Evolutionary conservation across 192 early-diverging fungal species (phyloP), one percentile per base, ranked within the genome.

Genomic region (Backusella morwellensis): DNA sequence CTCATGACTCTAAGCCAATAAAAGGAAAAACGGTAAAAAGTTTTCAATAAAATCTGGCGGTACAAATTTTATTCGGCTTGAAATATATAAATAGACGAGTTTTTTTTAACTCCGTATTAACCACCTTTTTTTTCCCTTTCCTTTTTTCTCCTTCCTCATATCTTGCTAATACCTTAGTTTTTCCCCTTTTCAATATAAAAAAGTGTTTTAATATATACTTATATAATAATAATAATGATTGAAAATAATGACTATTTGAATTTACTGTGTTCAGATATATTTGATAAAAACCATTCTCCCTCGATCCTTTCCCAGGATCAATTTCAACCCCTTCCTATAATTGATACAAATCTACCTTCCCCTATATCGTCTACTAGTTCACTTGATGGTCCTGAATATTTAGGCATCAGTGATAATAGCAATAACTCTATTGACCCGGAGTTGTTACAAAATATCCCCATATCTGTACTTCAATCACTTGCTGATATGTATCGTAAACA

Each of bases 401-500:
- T 29, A 72, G 29, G n/a, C 6, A 56, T 23, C 21, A 56, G 21
- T n/a, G 21, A 21, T 26, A 56, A 11, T 26, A 47, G 15, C 2
- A 21, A 23, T 6, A 40, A 15, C 70, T 34, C 70, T 47, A 63
- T 63, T 63, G 70, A 52, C 26, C 15, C 38, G 17, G 40, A 29
- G 26, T 15, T 50, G 9, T 32, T 72, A 23, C 38, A 72, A 32
- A 72, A 50, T 32, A 40, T 72, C 1, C 70, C 70, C 23, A 1
- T 34, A 11, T 40, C 70, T 52, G 70, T 29, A 34, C 29, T 40
- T 29, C 15, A 44, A 29, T 32, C 70, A 26, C 21, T 40, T 19
- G 41, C n/a, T n/a, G 40, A 29, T 54, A 42, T 70, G 8, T 69
- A 70, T 14, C 76, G 71, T 23, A 72, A 73, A 72, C 76, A 15